Percentiles rank a stretch among this genome's conserved stretches.
phyloP scores from a whole-genome alignment of 2,329 filamentous ascomycete genomes.

The Xylariaceae sp. region DNA sequence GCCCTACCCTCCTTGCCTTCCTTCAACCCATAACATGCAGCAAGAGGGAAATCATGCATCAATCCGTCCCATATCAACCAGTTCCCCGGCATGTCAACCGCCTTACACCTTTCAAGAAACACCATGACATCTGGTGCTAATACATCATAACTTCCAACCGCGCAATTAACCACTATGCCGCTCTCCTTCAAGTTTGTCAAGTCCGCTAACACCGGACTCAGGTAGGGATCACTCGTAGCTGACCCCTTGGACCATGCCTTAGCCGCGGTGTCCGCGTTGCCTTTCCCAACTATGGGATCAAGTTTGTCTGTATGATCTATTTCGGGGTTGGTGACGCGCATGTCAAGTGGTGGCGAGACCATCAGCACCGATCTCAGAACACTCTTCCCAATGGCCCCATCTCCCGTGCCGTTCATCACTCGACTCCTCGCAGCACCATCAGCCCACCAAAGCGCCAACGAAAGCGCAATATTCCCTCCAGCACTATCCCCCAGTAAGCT shows the following conservation, averaged over 20 bases:
- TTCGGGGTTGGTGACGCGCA: constrained; percentile 44
- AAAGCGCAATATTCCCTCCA: constrained; percentile 51
- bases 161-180: constrained; percentile 48
- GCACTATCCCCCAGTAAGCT: constrained; percentile 54
- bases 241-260: constrained; percentile 34
- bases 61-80: constrained; percentile 60
- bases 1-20: constrained; percentile 46
- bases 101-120: constrained; percentile 45
- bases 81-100: constrained; percentile 44
- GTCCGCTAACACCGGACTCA: neutral
- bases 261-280: constrained; percentile 41
- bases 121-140: constrained; percentile 49
- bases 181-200: constrained; percentile 39
- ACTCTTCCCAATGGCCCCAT: constrained; percentile 31
- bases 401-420: constrained; percentile 34
- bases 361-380: constrained; percentile 15
- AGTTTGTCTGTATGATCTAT: constrained; percentile 38
- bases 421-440: constrained; percentile 27
- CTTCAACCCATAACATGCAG: constrained; percentile 44
- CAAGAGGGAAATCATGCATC: constrained; percentile 59
- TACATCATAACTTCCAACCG: constrained; percentile 52
- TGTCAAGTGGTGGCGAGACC: constrained; percentile 32
- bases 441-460: constrained; percentile 25
- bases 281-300: constrained; percentile 46
- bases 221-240: constrained; percentile 6